Percentiles rank a stretch among this genome's conserved stretches.
These are phyloP conservation scores for Tilletia horrida DNA, from an alignment of 1,284 basidiomycete species.

Conservation along the genomic window DNA sequence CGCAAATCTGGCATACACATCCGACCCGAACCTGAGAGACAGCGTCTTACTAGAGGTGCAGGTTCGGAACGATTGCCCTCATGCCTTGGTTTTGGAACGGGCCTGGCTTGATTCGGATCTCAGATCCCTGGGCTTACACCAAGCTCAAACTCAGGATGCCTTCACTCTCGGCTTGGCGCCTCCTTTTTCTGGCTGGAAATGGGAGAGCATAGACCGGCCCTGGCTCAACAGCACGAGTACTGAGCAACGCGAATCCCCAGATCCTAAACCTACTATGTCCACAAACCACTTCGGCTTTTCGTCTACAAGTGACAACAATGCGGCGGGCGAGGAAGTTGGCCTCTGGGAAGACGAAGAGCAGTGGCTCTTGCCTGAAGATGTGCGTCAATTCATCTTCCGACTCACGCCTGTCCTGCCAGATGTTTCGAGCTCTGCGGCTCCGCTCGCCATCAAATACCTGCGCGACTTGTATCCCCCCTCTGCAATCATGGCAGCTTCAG, in stretches of 20 bases:
- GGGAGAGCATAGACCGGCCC: conserved; percentile 30
- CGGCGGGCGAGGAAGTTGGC: conserved; percentile 16
- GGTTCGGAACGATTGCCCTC: conserved; percentile 43
- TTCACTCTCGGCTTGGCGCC: conserved; percentile 29
- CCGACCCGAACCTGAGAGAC: conserved; percentile 25
- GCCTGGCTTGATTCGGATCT: conserved; percentile 12
- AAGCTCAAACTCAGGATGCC: neutral
- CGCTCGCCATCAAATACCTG: conserved; percentile 18
- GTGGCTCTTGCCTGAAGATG: conserved; percentile 38
- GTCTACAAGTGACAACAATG: neutral
- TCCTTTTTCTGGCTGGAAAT: conserved; percentile 24
- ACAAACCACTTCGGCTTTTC: neutral
- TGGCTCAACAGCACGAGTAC: neutral
- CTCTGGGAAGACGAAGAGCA: conserved; percentile 24
- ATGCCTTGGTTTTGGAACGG: conserved; percentile 33
- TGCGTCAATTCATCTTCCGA: conserved; percentile 48
- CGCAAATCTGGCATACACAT: neutral
- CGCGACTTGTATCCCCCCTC: conserved; percentile 20
- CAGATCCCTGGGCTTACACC: neutral
- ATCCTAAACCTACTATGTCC: neutral
- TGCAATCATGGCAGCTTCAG: too few relatives aligned
- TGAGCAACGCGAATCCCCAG: neutral
- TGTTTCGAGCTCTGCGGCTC: conserved; percentile 8
- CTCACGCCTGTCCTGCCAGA: conserved; percentile 17
- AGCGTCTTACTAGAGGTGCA: conserved; percentile 52